Conservation (phyloP, 352 stramenopile genomes). For the Phytophthora sp. region DNA sequence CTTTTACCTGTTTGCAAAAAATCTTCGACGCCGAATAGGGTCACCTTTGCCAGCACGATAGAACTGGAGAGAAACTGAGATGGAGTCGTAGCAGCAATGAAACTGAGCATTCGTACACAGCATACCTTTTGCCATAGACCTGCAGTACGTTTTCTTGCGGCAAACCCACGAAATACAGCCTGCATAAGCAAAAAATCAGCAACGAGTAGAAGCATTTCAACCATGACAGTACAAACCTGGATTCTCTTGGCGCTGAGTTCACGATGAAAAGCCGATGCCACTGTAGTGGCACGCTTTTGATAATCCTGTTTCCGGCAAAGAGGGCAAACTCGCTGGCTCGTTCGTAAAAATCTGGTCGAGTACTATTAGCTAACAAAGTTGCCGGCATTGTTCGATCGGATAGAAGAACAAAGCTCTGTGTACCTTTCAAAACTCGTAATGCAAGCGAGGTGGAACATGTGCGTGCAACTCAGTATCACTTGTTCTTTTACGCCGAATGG, state of each 20-base stretch:
- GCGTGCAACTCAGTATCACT: slow-evolving; percentile 87
- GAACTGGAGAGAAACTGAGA: slow-evolving; percentile 41
- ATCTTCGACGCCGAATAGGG: slow-evolving; percentile 46
- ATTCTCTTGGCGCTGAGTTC: slow-evolving; percentile 59
- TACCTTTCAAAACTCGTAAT: slow-evolving; percentile 82
- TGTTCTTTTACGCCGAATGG: slow-evolving; percentile 74
- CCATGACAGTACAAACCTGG: slow-evolving; percentile 43
- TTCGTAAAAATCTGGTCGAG: slow-evolving; percentile 74
- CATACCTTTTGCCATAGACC: slow-evolving; percentile 43
- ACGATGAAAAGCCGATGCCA: slow-evolving; percentile 55
- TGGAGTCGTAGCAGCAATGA: too few relatives aligned
- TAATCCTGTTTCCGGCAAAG: slow-evolving; percentile 88
- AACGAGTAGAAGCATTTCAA: too few relatives aligned
- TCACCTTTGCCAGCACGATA: slow-evolving; percentile 73
- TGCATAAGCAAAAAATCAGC: slow-evolving; percentile 15
- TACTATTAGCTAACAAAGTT: too few relatives aligned
- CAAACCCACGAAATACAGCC: slow-evolving; percentile 43
- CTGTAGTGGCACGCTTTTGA: slow-evolving; percentile 67
- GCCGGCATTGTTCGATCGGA: too few relatives aligned
- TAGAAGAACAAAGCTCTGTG: too few relatives aligned
- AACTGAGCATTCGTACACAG: too few relatives aligned
- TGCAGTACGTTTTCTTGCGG: slow-evolving; percentile 24
- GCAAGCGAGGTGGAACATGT: slow-evolving; percentile 86
- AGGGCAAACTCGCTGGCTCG: slow-evolving; percentile 79
- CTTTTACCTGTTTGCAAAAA: slow-evolving; percentile 70